Evolutionary conservation across 2,329 filamentous ascomycete species (phyloP), one percentile per base, ranked within the genome.

Genomic region (Calonectria pauciramosa): DNA sequence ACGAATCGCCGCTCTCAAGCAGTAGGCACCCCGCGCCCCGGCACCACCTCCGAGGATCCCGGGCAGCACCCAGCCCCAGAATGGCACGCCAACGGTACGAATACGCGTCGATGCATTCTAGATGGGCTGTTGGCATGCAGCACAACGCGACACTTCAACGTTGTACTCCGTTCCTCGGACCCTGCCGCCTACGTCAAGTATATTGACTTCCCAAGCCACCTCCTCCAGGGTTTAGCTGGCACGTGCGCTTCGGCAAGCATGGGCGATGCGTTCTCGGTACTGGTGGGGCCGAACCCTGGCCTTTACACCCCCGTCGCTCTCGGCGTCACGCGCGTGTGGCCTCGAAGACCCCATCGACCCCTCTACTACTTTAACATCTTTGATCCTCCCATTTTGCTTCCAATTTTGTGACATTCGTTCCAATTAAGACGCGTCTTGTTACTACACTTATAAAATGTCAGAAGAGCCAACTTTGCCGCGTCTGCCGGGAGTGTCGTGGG

Each of bases 381-480:
- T 34, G 36, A 56, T 41, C 23, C 30, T 34, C 49, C 36, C 34
- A 65, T 59, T 26, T 49, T 41, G 32, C 28, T 49, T 68, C 36
- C 47, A 36, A 16, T 23, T 38, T 34, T 60, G 66, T 30, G 69
- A 56, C 60, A 68, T 63, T 44, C 16, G 14, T 66, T 44, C 32
- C 56, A 63, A 38, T 63, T 70, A 14, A 44, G 44, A 30, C 23
- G 44, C 47, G 47, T 49, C 6, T 30, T 28, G 20, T 47, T n/a
- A 13, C 23, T 26, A 28, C 18, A 13, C 64, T 18, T 56, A 20
- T 32, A 73, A 71, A 74, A 86, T 87, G 84, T 80, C 84, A 13
- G 86, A 88, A 30, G 87, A 88, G 76, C 85, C 84, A 16, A 83
- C 85, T 18, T 82, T 88, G 20, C 87, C 87, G 38, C 80, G 76